Base-by-base conservation (phyloP, 2,329 filamentous ascomycete species). In the Clarireedia monteithiana region DNA sequence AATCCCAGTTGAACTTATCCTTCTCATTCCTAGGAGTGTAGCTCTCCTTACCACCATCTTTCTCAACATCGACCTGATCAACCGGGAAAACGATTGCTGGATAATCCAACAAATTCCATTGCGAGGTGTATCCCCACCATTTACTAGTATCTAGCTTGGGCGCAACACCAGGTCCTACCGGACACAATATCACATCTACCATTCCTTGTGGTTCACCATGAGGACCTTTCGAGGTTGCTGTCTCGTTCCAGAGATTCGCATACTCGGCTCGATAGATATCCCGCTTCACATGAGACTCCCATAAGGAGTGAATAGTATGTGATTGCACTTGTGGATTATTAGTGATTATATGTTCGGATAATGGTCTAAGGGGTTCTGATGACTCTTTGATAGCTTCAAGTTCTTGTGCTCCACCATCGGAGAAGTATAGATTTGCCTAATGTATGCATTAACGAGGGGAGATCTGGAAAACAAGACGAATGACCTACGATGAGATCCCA, bases 21-120 rank as follows among this genome's bases (percentile, higher is more conserved):
- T 61, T 63, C 61, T 67, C 59, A 65, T 72, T 64, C 62, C 61
- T 66, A 61, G 68, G 58, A 52, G 62, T 51, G 62, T 67, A 72
- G 5, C 63, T 60, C 56, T 55, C 63, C 54, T 55, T 58, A 26
- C 44, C 64, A 52, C 1, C 62, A 57, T 59, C 60, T 59, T 70
- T 67, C 38, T 51, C 57, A 6, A 65, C 53, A 60, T 69, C 61
- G 36, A 71, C 63, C 52, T 64, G 68, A 17, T 69, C 70, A 2
- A 79, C 80, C 0, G 85, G 85, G 64, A 88, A 85, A 0, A 82
- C 75, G 2, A 79, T 68, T 9, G 75, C 77, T 0, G 85, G 82
- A 66, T 86, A 86, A 66, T 89, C 84, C 1, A 88, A 75, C 44
- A 88, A 63, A 65, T 88, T 89, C 83, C 84, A 88, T 59, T 83